Evolutionary conservation across 306 rosid species (phyloP).

Genomic region (Glycine latifolia): DNA sequence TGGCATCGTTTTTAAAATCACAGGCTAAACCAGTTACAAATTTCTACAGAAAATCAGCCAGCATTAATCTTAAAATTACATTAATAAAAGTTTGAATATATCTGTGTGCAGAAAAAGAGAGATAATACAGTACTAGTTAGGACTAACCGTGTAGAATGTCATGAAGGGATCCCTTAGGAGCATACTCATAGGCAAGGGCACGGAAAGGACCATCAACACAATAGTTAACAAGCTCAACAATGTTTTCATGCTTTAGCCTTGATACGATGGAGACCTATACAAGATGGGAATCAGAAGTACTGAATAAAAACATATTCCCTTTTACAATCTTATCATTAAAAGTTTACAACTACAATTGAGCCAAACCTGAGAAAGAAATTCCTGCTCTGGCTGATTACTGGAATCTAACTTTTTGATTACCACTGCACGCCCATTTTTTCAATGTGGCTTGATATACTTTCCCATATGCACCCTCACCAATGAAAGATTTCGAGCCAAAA

Average conservation of each 20-base stretch:
- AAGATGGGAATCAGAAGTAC: constrained; percentile 10
- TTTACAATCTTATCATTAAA: neutral
- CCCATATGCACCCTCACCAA: constrained; percentile 91
- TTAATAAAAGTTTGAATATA: constrained; percentile 1
- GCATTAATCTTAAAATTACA: constrained; percentile 20
- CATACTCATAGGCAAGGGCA: constrained; percentile 76
- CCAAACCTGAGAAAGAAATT: constrained; percentile 80
- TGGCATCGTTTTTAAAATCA: constrained; percentile 7
- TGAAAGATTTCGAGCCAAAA: constrained; percentile 68
- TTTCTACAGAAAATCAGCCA: constrained; percentile 7
- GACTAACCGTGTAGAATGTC: constrained; percentile 78
- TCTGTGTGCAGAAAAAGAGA: constrained; percentile 26
- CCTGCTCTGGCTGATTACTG: constrained; percentile 73
- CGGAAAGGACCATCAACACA: constrained; percentile 76
- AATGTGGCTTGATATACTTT: constrained; percentile 69
- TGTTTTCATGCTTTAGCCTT: constrained; percentile 78
- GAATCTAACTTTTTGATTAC: constrained; percentile 84
- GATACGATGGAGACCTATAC: constrained; percentile 78
- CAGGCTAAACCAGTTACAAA: constrained; percentile 18
- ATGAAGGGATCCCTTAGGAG: constrained; percentile 84
- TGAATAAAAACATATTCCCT: neutral
- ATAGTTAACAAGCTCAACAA: constrained; percentile 73
- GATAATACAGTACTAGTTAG: neutral
- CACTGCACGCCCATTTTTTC: constrained; percentile 61
- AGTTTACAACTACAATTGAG: neutral